Base-by-base conservation (phyloP, 331 rosid genomes). In the Acacia pycnantha region DNA sequence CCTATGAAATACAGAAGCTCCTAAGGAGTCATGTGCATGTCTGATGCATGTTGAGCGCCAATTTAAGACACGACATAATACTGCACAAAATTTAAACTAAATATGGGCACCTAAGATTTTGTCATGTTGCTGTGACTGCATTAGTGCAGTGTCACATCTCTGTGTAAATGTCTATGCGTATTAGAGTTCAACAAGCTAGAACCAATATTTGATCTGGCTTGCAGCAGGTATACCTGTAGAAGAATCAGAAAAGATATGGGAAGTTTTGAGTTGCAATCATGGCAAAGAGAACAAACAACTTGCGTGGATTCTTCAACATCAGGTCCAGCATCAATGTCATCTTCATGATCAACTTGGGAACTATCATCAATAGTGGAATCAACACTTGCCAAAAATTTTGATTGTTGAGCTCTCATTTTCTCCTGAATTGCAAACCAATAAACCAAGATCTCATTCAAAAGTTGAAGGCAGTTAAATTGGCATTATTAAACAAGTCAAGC, bases 201-300 rank as follows among this genome's bases (percentile, higher is more conserved):
- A 71, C 41, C 76, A 77, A 47, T 37, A 54, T n/a, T 64, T 46
- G 78, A 77, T 31, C 77, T 31, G 77, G 79, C 65, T 73, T 41
- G 77, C 47, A 70, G 44, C 46, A 48, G 33, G 51, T 33, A 62
- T 88, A 92, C 97, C 90, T 92, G 99, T 82, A 96, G 92, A 83
- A 94, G 97, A 85, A 90, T 83, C 85, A 96, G 86, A 87, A 87
- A 91, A 43, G 99, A 90, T 75, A 96, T 86, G 4, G 95, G 91
- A 81, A 66, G 87, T 79, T 83, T 85, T 47, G 98, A 94, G 82
- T 71, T 89, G 46, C 89, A 87, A 82, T 96, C 97, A 72, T 92
- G 99, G 87, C 99, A 96, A 77, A 96, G 98, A 2, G 93, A 96
- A 92, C 99, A 96, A 82, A 91, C 91, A 84, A 88, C 89, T 86